Evolutionary conservation across 2,329 filamentous ascomycete species (phyloP).

Genomic region (Zopfia rhizophila): DNA sequence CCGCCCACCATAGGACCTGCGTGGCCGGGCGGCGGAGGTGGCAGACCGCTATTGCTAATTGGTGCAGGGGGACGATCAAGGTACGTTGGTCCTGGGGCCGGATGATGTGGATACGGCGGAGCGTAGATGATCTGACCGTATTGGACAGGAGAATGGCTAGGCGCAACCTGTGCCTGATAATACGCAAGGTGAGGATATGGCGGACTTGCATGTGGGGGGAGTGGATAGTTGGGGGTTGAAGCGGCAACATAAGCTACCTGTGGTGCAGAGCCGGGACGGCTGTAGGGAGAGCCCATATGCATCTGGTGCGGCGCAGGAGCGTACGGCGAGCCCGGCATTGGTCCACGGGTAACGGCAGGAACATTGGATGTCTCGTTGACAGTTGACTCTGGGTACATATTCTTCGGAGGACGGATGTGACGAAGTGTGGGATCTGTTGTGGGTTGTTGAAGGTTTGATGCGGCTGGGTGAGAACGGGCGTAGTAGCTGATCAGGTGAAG

Average conservation of each 20-base stretch:
- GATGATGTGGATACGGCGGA: constrained; percentile 26
- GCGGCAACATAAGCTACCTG: constrained; percentile 55
- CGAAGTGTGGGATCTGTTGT: constrained; percentile 82
- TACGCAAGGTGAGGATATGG: constrained; percentile 54
- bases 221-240: constrained; percentile 53
- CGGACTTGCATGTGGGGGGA: constrained; percentile 53
- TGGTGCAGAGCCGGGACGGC: constrained; percentile 53
- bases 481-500: constrained; percentile 98
- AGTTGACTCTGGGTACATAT: constrained; percentile 96
- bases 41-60: constrained; percentile 45
- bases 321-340: constrained; percentile 69
- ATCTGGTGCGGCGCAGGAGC: constrained; percentile 61
- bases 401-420: constrained; percentile 86
- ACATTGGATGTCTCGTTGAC: constrained; percentile 85
- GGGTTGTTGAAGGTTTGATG: constrained; percentile 80
- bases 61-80: constrained; percentile 54
- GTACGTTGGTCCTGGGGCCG: constrained; percentile 32
- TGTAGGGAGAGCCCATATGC: constrained; percentile 65
- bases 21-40: constrained; percentile 48
- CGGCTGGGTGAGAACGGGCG: constrained; percentile 78
- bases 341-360: constrained; percentile 81
- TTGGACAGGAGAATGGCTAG: constrained; percentile 40
- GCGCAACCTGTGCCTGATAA: constrained; percentile 39
- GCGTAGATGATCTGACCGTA: constrained; percentile 49
- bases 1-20: constrained; percentile 40